Base-by-base conservation (phyloP, 2,329 filamentous ascomycete genomes). In the Trichoderma guizhouense region DNA sequence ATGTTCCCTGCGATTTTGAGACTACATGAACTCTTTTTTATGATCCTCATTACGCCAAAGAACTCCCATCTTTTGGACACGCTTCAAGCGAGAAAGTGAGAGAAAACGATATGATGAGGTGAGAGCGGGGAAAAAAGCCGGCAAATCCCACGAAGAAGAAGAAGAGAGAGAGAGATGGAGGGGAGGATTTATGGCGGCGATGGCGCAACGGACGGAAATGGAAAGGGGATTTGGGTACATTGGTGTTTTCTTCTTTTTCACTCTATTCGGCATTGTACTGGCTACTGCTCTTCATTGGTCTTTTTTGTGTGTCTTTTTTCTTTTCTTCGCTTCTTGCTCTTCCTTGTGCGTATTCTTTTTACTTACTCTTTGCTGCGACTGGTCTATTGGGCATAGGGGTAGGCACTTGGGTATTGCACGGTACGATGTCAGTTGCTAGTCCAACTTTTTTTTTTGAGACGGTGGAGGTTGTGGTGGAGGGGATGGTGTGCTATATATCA, bases 321-420 rank as follows among this genome's bases (percentile, higher is more conserved):
- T 51, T 53, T 71, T 39, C 63, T 68, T 61, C 69, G 67, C 68
- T 73, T 66, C 66, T 39, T 60, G 39, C 57, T 69, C 57, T 51
- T 62, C 51, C 34, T 58, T 30, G 24, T 21, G 53, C 34, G 28
- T 43, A 47, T 67, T n/a, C 51, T 61, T 34, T n/a, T 51, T 69
- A 39, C 28, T 47, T 68, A 58, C 67, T 69, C 51, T 71, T 72
- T 60, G 30, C 67, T 65, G 34, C 30, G 28, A 64, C 71, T 68
- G 61, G 70, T 53, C 26, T 65, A 47, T 28, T 43, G 9, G 58
- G 71, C 67, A 39, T 30, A 43, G 66, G 60, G 53, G 69, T 57
- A 14, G 61, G 60, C 60, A 71, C 64, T 75, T 74, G 73, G 73
- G 71, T 75, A 75, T 71, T 74, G 36, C 55, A 18, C 24, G 58